Base-by-base conservation (phyloP, 148 eudicot genomes). In the Talinum fruticosum region DNA sequence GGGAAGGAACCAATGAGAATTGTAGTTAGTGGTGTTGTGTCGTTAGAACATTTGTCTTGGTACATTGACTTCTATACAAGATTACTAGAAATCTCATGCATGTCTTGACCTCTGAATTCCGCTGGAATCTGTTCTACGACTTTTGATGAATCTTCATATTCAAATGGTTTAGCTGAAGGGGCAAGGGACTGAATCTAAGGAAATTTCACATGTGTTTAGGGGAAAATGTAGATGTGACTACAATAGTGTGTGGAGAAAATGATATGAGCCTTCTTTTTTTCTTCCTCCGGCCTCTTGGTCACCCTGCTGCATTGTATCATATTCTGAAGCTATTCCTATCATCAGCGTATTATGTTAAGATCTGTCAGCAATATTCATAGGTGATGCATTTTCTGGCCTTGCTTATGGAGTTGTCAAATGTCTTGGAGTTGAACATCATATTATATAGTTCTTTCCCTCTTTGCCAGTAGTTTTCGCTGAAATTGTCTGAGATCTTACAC, bases 401-500 rank as follows among this genome's bases (percentile, higher is more conserved):
- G 28, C 68, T 35, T 2, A 35, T 19, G 16, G n/a, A 29, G 68
- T 32, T 1, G 23, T 26, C 47, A 54, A 68, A 65, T 68, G 0
- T 51, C 36, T 34, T 29, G 26, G 61, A 59, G 59, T 75, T 34
- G 3, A 26, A 24, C 3, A 1, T 41, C 30, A 14, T 19, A 36
- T 29, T 16, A 61, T 4, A 28, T 26, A 77, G 49, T 16, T 49
- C 28, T 53, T 12, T 69, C 61, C 51, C 71, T 47, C 6, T 69
- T 41, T 37, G 2, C 32, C 23, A 3, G 7, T 1, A 45, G 6
- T 41, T 6, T n/a, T 71, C 33, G 32, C 8, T 70, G 36, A 41
- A 77, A 82, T 34, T 57, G 5, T 72, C 69, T 69, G 38, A 62
- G 32, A 34, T 59, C 71, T 74, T 8, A 59, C 29, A 1, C 28